phyloP scores from a whole-genome alignment of 2,329 filamentous ascomycete genomes.

The Beauveria sp. region DNA sequence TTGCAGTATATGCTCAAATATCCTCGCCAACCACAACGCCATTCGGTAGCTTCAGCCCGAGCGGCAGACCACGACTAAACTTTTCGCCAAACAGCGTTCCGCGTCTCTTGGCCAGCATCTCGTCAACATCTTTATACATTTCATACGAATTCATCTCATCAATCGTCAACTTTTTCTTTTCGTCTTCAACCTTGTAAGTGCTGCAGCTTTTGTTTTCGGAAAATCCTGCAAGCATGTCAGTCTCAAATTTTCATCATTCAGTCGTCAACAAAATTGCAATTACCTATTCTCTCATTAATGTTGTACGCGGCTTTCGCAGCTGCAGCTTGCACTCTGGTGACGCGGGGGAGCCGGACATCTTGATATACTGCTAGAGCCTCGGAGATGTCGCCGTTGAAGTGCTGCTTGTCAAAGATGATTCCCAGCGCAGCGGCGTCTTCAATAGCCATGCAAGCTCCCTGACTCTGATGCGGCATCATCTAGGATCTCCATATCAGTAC shows the following conservation, averaged over 20 bases:
- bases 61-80: slow-evolving; percentile 35
- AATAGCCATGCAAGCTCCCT: slow-evolving; percentile 62
- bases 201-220: slow-evolving; percentile 49
- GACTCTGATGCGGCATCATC: slow-evolving; percentile 63
- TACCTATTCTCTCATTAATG: slow-evolving; percentile 54
- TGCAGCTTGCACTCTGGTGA: slow-evolving; percentile 47
- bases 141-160: slow-evolving; percentile 64
- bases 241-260: slow-evolving; percentile 6
- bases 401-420: slow-evolving; percentile 45
- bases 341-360: slow-evolving; percentile 45
- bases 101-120: slow-evolving; percentile 31
- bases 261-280: no score
- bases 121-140: slow-evolving; percentile 49
- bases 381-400: slow-evolving; percentile 39
- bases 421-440: slow-evolving; percentile 58
- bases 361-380: slow-evolving; percentile 44
- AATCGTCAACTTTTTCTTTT: slow-evolving; percentile 55
- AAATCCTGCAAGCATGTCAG: slow-evolving; percentile 37
- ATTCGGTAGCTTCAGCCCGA: slow-evolving; percentile 41
- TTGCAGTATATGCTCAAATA: background rate
- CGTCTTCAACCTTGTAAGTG: slow-evolving; percentile 55
- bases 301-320: slow-evolving; percentile 52
- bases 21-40: slow-evolving; percentile 31
- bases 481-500: slow-evolving; percentile 12
- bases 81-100: slow-evolving; percentile 28